A percentile compares a stretch with the other conserved stretches of the same genome.
Conservation (phyloP, 2,329 filamentous ascomycete species). For the Metarhizium rileyi region DNA sequence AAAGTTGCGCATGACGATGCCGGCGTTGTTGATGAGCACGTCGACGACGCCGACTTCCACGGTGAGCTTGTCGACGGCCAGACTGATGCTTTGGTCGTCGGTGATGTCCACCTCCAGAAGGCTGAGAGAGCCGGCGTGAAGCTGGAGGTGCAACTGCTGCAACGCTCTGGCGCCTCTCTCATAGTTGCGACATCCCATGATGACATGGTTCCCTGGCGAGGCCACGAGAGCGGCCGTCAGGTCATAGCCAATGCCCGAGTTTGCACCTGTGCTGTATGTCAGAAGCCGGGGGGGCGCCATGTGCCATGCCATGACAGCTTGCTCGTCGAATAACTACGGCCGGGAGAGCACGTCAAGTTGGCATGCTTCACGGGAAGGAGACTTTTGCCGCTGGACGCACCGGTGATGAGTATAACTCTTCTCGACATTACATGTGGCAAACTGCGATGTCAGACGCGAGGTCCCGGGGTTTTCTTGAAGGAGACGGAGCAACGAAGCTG, state of each 20-base stretch:
- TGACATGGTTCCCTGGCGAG: constrained; percentile 27
- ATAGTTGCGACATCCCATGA: constrained; percentile 24
- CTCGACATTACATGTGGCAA: no score
- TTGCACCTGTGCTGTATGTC: constrained; percentile 24
- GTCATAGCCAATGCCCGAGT: constrained; percentile 37
- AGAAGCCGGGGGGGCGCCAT: neutral
- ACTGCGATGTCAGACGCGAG: no score
- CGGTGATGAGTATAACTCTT: no score
- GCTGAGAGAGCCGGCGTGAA: constrained; percentile 46
- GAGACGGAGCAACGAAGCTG: no score
- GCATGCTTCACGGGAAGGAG: no score
- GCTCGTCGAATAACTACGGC: no score
- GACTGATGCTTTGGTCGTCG: constrained; percentile 45
- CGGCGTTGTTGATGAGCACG: constrained; percentile 50
- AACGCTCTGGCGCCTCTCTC: constrained; percentile 28
- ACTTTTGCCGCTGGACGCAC: no score
- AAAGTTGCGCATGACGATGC: constrained; percentile 41
- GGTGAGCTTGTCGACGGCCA: constrained; percentile 41
- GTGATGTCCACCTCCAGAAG: constrained; percentile 48
- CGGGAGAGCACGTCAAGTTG: no score
- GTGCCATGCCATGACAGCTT: no score
- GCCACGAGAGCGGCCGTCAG: constrained; percentile 25
- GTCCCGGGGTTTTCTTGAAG: no score
- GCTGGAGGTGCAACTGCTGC: constrained; percentile 22
- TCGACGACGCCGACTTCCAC: constrained; percentile 40